Conservation (phyloP, 495 filamentous ascomycete species). For the Penicillium macrosclerotiorum region DNA sequence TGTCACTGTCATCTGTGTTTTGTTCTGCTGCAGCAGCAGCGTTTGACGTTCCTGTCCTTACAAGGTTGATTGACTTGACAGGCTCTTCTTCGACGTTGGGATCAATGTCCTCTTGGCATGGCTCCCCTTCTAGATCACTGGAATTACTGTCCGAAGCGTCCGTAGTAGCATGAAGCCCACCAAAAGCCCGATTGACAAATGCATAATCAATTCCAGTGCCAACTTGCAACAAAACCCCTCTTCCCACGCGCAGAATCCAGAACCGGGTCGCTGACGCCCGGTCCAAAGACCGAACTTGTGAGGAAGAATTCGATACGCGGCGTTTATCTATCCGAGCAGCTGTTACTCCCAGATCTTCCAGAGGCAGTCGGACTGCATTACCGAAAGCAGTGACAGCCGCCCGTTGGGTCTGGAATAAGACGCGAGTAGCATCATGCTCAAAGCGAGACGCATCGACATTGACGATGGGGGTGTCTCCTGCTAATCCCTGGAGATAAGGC, state of each 20-base stretch:
- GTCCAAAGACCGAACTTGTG: constrained; percentile 32
- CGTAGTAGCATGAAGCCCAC: constrained; percentile 47
- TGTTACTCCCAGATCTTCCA: constrained; percentile 41
- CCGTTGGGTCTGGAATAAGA: constrained; percentile 52
- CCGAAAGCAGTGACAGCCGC: constrained; percentile 58
- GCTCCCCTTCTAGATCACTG: constrained; percentile 37
- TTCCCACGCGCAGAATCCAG: constrained; percentile 62
- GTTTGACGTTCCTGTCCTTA: constrained; percentile 8
- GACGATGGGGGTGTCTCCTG: constrained; percentile 45
- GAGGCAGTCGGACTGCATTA: constrained; percentile 48
- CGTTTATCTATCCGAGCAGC: constrained; percentile 32
- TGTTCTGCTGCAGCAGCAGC: constrained; percentile 15
- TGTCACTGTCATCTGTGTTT: constrained; percentile 4
- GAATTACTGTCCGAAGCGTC: constrained; percentile 35
- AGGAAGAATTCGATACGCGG: constrained; percentile 19
- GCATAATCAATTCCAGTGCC: constrained; percentile 55
- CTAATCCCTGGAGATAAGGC: constrained; percentile 55
- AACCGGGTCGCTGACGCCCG: constrained; percentile 46
- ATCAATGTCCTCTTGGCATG: constrained; percentile 45
- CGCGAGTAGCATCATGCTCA: constrained; percentile 51
- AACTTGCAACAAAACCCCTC: constrained; percentile 62
- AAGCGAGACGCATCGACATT: constrained; percentile 62
- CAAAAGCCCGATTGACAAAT: constrained; percentile 63
- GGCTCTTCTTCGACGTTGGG: constrained; percentile 39
- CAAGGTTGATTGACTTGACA: constrained; percentile 32